Percentiles rank a stretch among this genome's conserved stretches.
These are phyloP conservation scores for Eimeria zaria DNA, from an alignment of 169 alveolate genomes.

Conservation along the genomic window DNA sequence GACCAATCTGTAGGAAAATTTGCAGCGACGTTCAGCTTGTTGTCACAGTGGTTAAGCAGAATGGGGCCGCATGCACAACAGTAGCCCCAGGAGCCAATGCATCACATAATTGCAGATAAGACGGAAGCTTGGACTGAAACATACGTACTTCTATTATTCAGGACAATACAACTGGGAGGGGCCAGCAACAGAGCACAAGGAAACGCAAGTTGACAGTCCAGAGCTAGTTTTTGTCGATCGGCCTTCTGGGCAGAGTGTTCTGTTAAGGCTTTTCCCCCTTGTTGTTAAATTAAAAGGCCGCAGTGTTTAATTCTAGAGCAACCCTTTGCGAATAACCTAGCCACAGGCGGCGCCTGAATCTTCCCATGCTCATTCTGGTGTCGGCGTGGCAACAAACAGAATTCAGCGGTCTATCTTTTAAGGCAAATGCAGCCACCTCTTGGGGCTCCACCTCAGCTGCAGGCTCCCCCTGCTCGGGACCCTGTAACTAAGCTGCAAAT, in stretches of 20 bases:
- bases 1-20: background rate
- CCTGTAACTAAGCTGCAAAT: slow-evolving; percentile 71
- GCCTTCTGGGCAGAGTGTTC: background rate
- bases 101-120: background rate
- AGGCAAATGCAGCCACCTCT: slow-evolving; percentile 66
- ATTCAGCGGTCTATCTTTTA: background rate
- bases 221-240: background rate
- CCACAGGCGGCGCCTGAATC: background rate
- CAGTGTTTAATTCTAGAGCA: background rate
- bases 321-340: background rate
- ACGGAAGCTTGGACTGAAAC: background rate
- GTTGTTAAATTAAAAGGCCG: background rate
- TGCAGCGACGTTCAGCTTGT: background rate
- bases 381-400: background rate
- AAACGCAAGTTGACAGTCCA: background rate
- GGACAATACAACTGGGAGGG: background rate
- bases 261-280: background rate
- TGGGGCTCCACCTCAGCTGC: slow-evolving; percentile 50
- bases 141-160: background rate
- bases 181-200: background rate
- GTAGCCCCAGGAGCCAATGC: background rate
- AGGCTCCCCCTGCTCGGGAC: slow-evolving; percentile 80
- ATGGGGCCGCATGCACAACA: background rate
- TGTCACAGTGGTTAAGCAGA: background rate
- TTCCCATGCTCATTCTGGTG: background rate